A percentile compares a stretch with the other conserved stretches of the same genome.
Conservation (phyloP, 106 monocot species). For the Cymbidium sinense region DNA sequence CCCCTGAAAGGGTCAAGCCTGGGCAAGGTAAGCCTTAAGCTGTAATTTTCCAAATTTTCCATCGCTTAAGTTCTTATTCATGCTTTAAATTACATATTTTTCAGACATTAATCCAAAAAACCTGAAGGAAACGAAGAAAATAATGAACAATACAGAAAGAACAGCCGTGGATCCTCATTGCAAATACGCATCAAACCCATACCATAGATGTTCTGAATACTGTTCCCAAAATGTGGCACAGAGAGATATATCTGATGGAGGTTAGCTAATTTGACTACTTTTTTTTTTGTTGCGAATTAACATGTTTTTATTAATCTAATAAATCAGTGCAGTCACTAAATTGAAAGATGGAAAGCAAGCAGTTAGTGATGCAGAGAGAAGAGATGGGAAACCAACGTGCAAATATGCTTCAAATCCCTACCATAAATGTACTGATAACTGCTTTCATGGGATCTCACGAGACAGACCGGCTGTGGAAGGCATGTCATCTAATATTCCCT, state of each 20-base stretch:
- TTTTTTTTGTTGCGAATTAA: not conserved
- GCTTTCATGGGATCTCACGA: conserved; percentile 10
- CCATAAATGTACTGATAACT: conserved; percentile 33
- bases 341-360: conserved; percentile 12
- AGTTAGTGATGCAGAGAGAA: not conserved
- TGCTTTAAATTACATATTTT: not conserved
- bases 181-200: conserved; percentile 10
- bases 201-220: conserved; percentile 11
- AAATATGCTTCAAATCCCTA: conserved; percentile 31
- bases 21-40: not conserved
- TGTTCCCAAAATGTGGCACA: conserved; percentile 8
- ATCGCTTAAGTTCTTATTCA: not conserved
- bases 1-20: conserved; percentile 3
- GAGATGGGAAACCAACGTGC: conserved; percentile 23
- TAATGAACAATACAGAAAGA: not conserved
- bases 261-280: not conserved
- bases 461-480: not conserved
- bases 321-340: not conserved
- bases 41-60: not conserved
- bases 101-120: not conserved
- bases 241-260: not conserved
- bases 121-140: not conserved
- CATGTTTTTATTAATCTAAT: not conserved
- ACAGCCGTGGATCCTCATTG: not conserved
- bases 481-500: not conserved